Conservation (phyloP, 192 early-diverging fungal genomes). For the Backusella psychrophila region DNA sequence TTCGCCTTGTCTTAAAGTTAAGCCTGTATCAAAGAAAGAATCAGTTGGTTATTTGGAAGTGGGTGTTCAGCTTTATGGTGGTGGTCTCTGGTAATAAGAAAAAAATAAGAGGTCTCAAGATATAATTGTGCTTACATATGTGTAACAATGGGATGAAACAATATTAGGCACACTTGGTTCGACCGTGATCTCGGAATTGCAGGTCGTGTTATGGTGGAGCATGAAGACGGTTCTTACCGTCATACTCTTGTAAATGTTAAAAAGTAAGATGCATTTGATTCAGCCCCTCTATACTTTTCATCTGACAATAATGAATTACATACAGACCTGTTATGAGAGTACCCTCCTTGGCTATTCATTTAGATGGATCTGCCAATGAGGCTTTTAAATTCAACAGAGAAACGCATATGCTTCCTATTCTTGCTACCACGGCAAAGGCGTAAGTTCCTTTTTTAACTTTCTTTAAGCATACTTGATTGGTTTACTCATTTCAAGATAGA, state of each 20-base stretch:
- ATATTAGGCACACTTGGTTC: constrained; percentile 87
- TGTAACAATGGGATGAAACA: not conserved
- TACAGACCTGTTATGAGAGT: constrained; percentile 86
- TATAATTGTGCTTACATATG: too few species aligned
- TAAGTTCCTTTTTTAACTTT: constrained; percentile 13
- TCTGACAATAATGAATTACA: not conserved
- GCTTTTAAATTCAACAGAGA: constrained; percentile 97
- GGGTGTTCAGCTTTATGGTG: constrained; percentile 90
- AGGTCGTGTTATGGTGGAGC: constrained; percentile 87
- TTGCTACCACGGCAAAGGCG: constrained; percentile 69
- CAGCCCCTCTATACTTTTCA: not conserved
- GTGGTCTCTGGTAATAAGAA: constrained; percentile 73
- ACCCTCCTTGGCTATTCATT: constrained; percentile 95
- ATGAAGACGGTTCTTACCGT: constrained; percentile 61
- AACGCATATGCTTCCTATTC: constrained; percentile 84
- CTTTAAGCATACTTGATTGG: not conserved
- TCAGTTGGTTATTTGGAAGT: constrained; percentile 87
- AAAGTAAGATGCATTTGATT: constrained; percentile 34
- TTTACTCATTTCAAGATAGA: constrained; percentile 8
- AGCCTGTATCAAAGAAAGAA: constrained; percentile 92
- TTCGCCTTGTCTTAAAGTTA: constrained; percentile 95
- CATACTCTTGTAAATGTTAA: constrained; percentile 78
- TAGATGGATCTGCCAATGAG: constrained; percentile 73
- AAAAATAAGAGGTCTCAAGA: not conserved
- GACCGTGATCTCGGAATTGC: constrained; percentile 96